Conservation (phyloP, 208 protist genomes). For the Trichomonas gallinae region DNA sequence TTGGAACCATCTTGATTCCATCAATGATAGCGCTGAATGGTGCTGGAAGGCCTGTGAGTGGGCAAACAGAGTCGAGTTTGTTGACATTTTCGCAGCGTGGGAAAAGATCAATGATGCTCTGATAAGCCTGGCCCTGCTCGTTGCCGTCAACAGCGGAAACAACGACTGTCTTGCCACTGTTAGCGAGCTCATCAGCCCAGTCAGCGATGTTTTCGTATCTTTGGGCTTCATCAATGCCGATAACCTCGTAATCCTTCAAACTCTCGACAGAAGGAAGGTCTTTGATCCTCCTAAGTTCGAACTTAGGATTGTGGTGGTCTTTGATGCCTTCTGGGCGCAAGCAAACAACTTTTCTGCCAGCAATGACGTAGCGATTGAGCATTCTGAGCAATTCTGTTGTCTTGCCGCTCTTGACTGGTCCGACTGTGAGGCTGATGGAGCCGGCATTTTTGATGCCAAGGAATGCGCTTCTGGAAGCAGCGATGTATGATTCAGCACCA, state of each 20-base stretch:
- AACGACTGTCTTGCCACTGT: constrained; percentile 70
- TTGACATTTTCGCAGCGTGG: constrained; percentile 61
- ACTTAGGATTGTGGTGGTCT: constrained; percentile 58
- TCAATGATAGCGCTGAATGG: neutral
- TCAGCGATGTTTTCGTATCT: constrained; percentile 66
- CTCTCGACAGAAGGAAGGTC: constrained; percentile 40
- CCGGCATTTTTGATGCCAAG: neutral
- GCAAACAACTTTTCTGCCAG: constrained; percentile 52
- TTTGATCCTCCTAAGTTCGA: constrained; percentile 54
- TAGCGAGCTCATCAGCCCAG: constrained; percentile 60
- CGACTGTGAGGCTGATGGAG: constrained; percentile 67
- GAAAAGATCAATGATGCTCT: constrained; percentile 58
- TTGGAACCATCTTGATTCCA: neutral
- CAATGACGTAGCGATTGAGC: constrained; percentile 60
- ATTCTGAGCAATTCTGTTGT: constrained; percentile 73
- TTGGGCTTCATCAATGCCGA: constrained; percentile 67
- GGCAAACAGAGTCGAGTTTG: constrained; percentile 71
- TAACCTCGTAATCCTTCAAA: constrained; percentile 59
- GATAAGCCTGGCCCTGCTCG: constrained; percentile 65
- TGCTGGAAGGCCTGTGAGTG: neutral
- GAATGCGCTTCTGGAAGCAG: constrained; percentile 31
- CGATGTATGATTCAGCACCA: constrained; percentile 37
- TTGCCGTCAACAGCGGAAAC: constrained; percentile 73
- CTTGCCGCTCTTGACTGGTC: constrained; percentile 75
- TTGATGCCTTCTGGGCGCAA: constrained; percentile 49